Evolutionary conservation across 2,329 filamentous ascomycete genomes (phyloP).

Genomic region (Hymenoscyphus repandus): DNA sequence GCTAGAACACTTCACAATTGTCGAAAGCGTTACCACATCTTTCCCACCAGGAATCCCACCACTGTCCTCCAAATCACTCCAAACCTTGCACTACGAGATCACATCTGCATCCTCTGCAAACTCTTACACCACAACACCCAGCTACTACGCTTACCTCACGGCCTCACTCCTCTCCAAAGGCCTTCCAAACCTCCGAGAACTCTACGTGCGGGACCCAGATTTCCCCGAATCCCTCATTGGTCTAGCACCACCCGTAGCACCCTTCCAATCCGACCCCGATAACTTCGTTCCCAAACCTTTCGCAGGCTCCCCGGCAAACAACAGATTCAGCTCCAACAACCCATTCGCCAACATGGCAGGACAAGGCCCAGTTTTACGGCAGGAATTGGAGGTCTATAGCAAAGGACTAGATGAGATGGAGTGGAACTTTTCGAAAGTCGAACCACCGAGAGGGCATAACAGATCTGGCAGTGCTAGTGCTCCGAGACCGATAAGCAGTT

Average conservation of each 20-base stretch:
- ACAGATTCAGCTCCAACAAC: slow-evolving; percentile 31
- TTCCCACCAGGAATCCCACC: slow-evolving; percentile 57
- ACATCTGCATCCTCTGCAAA: slow-evolving; percentile 52
- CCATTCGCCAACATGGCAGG: slow-evolving; percentile 25
- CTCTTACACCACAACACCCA: slow-evolving; percentile 50
- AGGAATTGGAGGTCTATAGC: slow-evolving; percentile 57
- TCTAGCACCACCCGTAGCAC: slow-evolving; percentile 58
- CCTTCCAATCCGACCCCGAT: slow-evolving; percentile 39
- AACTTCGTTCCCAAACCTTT: slow-evolving; percentile 25
- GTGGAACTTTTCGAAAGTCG: slow-evolving; percentile 61
- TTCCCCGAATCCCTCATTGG: slow-evolving; percentile 74
- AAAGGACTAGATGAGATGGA: slow-evolving; percentile 64
- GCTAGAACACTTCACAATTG: slow-evolving; percentile 45
- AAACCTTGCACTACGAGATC: slow-evolving; percentile 78
- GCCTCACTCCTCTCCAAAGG: slow-evolving; percentile 72
- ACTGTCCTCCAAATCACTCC: slow-evolving; percentile 63
- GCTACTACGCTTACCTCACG: slow-evolving; percentile 82
- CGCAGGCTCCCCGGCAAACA: slow-evolving; percentile 9
- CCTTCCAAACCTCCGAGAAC: slow-evolving; percentile 65
- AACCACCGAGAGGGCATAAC: slow-evolving; percentile 38
- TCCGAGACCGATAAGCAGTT: slow-evolving; percentile 40
- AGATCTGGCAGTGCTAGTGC: slow-evolving; percentile 32
- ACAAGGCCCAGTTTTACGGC: slow-evolving; percentile 39
- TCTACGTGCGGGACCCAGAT: slow-evolving; percentile 80
- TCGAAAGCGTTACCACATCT: slow-evolving; percentile 48